Conservation (phyloP, 2,329 filamentous ascomycete genomes). For the Fusarium begoniae region DNA sequence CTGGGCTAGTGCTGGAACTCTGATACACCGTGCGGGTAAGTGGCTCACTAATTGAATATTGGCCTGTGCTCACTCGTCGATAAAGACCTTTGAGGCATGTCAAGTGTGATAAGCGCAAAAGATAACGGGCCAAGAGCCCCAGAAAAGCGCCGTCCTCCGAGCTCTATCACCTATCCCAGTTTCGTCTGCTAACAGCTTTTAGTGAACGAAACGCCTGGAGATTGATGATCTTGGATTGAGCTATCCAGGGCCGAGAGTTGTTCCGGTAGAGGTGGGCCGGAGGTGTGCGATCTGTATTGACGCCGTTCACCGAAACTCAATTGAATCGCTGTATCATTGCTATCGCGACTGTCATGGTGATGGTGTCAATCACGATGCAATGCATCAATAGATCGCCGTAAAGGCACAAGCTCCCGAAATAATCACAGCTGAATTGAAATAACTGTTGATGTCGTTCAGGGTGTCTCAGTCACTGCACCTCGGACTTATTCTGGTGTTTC, state of each 20-base stretch:
- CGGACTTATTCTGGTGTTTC: neutral
- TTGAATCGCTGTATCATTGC: neutral
- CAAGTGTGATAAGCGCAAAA: slow-evolving; percentile 9
- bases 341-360: neutral
- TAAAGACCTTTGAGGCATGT: slow-evolving; percentile 13
- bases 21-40: slow-evolving; percentile 12
- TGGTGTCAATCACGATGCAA: neutral
- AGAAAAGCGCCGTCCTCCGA: slow-evolving; percentile 14
- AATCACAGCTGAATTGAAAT: neutral
- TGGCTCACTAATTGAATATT: neutral
- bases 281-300: neutral
- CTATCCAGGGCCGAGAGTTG: neutral
- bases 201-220: slow-evolving; percentile 34
- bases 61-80: slow-evolving; percentile 17
- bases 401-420: neutral
- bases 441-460: neutral
- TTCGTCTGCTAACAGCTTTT: slow-evolving; percentile 43
- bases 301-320: neutral
- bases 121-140: slow-evolving; percentile 19
- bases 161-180: slow-evolving; percentile 22
- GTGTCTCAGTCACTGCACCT: neutral
- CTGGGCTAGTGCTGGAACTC: neutral
- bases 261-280: neutral
- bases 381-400: neutral
- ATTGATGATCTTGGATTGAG: neutral